Evolutionary conservation across 2,329 filamentous ascomycete genomes (phyloP), one percentile per base, ranked within the genome.

Genomic region (Macroventuria anomochaeta): DNA sequence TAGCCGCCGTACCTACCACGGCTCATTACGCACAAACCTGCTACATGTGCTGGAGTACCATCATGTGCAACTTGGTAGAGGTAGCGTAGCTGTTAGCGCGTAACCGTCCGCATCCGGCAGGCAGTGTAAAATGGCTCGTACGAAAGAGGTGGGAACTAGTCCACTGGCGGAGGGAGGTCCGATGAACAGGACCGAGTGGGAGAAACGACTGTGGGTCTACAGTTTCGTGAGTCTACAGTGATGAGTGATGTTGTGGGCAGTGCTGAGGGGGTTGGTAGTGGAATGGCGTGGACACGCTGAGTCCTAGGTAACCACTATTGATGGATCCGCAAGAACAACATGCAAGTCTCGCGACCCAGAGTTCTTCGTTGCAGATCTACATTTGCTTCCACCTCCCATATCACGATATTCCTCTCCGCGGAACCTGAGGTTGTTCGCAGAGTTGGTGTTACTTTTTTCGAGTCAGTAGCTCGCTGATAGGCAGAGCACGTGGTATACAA

Each of bases 41-140:
- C 42, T 42, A 15, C 37, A 41, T 37, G 49, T 53, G 36, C 42
- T 37, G 43, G 26, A 21, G 25, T 34, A 38, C 28, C 38, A 39
- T 42, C 43, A 47, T 41, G 50, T 43, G 51, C 38, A 21, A 38
- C 38, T n/a, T 26, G 26, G 28, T 15, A 29, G 12, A n/a, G 36
- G 20, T 25, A 33, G 36, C 15, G 26, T 42, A 42, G 39, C 23
- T 21, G 28, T 26, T 29, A 52, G 48, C 28, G 48, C 28, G 34
- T 40, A 40, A 34, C 41, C 48, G 34, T 52, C 48, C 28, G 51
- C 32, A 48, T 53, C 51, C 39, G 51, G 48, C 23, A 39, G 32
- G 32, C n/a, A 11, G 23, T 25, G 33, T 41, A 52, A 29, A n/a
- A n/a, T n/a, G n/a, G n/a, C n/a, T n/a, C n/a, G n/a, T n/a, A n/a